Evolutionary conservation across 2,329 filamentous ascomycete genomes (phyloP), one percentile per base, ranked within the genome.

Genomic region (Fusarium acutatum): DNA sequence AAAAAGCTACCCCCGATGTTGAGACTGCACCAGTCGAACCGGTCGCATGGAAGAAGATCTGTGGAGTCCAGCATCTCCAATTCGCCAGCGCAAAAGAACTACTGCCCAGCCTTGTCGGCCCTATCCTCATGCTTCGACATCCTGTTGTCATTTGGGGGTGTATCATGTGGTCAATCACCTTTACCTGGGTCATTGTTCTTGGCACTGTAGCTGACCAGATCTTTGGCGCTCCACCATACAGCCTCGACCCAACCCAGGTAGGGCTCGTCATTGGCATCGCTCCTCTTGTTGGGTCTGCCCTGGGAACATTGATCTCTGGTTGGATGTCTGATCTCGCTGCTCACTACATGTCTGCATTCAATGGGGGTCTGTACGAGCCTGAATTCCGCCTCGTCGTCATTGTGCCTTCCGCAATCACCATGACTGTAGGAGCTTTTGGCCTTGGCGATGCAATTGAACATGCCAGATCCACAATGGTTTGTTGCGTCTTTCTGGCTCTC

Each of bases 151-250:
- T 61, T 0, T 61, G 59, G 59, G 47, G 59, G 2, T 61, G 59
- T 2, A 22, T 61, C 37, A 61, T 61, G 59, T 61, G 47, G 47
- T 61, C 59, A 40, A 61, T 61, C 15, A 61, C 59, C 14, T 61
- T 61, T 40, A 61, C 59, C n/a, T 61, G 59, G 59, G 59, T 61
- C n/a, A 54, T 61, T 22, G 18, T 61, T 20, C 49, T 61, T 0
- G 59, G 59, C 2, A 15, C 47, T 17, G 47, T 61, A 6, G 59
- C 59, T 10, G 17, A 22, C 37, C 59, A 61, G 4, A 56, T 61
- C 30, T 61, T 61, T 15, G 47, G 59, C 6, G 59, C 59, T 44
- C 59, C 59, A 7, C 59, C 59, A 10, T 61, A 61, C 30, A 61
- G 28, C 17, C 47, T 61, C 37, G 28, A 61, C 3, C 8, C 59